Evolutionary conservation across 2,329 filamentous ascomycete genomes (phyloP).

Genomic region (Capronia americana): DNA sequence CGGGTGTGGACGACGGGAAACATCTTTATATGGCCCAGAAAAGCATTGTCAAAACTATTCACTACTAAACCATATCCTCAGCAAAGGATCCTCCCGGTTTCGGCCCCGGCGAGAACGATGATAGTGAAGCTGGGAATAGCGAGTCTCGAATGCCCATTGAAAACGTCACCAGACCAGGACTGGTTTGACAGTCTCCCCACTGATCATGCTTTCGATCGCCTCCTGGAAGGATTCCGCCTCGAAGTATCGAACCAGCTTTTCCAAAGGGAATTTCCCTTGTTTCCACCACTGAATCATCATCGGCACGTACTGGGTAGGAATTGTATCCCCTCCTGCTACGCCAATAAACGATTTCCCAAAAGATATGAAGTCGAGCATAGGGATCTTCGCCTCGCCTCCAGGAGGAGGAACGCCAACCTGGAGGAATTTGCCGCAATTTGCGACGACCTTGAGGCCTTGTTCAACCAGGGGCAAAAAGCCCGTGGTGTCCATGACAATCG

Average conservation of each 20-base stretch:
- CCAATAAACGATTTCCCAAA: too few species aligned
- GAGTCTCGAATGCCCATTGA: too few species aligned
- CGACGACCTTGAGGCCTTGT: conserved; percentile 33
- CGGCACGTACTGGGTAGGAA: conserved; percentile 45
- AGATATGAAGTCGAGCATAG: too few species aligned
- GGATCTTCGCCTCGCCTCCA: too few species aligned
- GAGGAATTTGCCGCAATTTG: conserved; percentile 55
- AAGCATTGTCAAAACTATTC: too few species aligned
- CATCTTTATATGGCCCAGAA: too few species aligned
- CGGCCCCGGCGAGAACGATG: too few species aligned
- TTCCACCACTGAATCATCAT: conserved; percentile 57
- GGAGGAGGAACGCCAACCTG: conserved; percentile 56
- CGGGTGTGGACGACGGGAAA: too few species aligned
- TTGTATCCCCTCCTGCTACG: too few species aligned
- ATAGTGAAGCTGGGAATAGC: too few species aligned
- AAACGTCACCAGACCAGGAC: conserved; percentile 23
- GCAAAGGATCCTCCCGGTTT: too few species aligned
- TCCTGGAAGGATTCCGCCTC: neutral
- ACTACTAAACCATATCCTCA: too few species aligned
- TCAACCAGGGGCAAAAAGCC: conserved; percentile 35
- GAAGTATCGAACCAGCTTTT: conserved; percentile 54
- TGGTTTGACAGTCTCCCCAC: neutral
- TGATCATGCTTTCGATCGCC: neutral
- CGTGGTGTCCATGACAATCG: conserved; percentile 38
- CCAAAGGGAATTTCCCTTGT: conserved; percentile 54